Evolutionary conservation across 192 early-diverging fungal genomes (phyloP).

Genomic region (Paraglomus occultum): DNA sequence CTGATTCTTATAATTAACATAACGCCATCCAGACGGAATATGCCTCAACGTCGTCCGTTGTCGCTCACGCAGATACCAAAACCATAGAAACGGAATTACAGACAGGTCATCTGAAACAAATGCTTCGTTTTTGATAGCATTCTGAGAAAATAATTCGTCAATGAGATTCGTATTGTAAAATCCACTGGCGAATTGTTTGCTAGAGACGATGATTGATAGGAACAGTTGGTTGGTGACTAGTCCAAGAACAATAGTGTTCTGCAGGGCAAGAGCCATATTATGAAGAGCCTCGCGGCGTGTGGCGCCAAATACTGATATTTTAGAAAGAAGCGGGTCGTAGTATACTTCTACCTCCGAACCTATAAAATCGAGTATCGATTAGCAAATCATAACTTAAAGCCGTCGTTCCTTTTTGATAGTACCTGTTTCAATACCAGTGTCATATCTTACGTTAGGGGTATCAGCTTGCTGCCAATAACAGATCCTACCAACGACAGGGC

Average conservation of each 20-base stretch:
- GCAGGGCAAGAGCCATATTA: slow-evolving; percentile 40
- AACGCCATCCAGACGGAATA: slow-evolving; percentile 49
- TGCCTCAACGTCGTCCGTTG: slow-evolving; percentile 44
- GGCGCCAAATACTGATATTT: slow-evolving; percentile 56
- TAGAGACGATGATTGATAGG: slow-evolving; percentile 48
- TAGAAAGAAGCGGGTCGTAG: slow-evolving; percentile 65
- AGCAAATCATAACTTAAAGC: neutral
- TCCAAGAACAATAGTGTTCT: slow-evolving; percentile 52
- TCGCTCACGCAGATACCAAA: slow-evolving; percentile 46
- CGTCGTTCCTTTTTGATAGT: neutral
- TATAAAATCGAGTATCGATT: neutral
- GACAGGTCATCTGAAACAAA: slow-evolving; percentile 36
- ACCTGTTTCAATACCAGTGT: slow-evolving; percentile 52
- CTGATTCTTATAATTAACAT: slow-evolving; percentile 47
- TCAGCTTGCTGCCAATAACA: slow-evolving; percentile 45
- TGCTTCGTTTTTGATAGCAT: slow-evolving; percentile 27
- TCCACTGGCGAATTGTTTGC: slow-evolving; percentile 48
- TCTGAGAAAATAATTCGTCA: slow-evolving; percentile 36
- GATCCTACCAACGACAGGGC: slow-evolving; percentile 57
- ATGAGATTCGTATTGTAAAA: slow-evolving; percentile 51
- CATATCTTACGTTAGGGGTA: slow-evolving; percentile 45
- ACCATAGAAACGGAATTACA: slow-evolving; percentile 49
- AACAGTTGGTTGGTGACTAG: slow-evolving; percentile 59
- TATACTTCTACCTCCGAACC: slow-evolving; percentile 52
- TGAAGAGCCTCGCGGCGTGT: slow-evolving; percentile 54